Percentiles rank a stretch among this genome's conserved stretches.
Evolutionary conservation across 495 filamentous ascomycete genomes (phyloP).

Genomic region (Cryomyces minteri): DNA sequence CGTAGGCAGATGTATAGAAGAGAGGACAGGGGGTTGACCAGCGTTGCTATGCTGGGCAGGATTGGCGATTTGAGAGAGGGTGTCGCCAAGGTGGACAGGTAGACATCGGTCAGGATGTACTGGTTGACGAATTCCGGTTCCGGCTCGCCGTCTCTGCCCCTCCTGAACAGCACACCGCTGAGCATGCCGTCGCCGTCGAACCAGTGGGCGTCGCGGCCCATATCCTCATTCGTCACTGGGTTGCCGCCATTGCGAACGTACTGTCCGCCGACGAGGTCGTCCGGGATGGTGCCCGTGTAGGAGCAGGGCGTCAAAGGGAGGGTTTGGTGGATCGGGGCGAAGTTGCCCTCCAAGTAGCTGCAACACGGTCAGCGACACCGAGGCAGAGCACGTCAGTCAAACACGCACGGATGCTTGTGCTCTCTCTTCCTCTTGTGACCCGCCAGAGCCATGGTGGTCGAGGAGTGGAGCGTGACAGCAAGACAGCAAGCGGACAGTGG

Average conservation of each 20-base stretch:
- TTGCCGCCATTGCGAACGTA: slow-evolving; percentile 56
- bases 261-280: slow-evolving; percentile 40
- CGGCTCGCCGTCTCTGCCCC: slow-evolving; percentile 16
- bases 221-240: slow-evolving; percentile 38
- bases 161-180: slow-evolving; percentile 37
- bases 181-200: slow-evolving; percentile 61
- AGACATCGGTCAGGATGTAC: slow-evolving; percentile 44
- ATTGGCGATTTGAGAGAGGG: slow-evolving; percentile 28
- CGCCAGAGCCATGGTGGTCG: slow-evolving; percentile 2
- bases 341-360: slow-evolving; percentile 46
- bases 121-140: slow-evolving; percentile 44
- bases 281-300: slow-evolving; percentile 33
- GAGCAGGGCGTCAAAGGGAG: slow-evolving; percentile 30
- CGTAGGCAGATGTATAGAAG: slow-evolving; percentile 25
- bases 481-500: too few relatives aligned
- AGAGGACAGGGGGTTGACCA: slow-evolving; percentile 29
- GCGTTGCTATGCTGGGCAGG: slow-evolving; percentile 39
- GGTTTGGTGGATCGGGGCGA: slow-evolving; percentile 36
- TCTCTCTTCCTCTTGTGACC: slow-evolving; percentile 12
- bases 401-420: slow-evolving; percentile 11
- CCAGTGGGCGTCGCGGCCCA: slow-evolving; percentile 40
- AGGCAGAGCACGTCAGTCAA: too few relatives aligned
- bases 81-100: slow-evolving; percentile 28
- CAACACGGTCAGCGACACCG: too few relatives aligned
- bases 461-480: too few relatives aligned